phyloP scores from a whole-genome alignment of 768 basidiomycete species.

The Russula griseocarnosa region DNA sequence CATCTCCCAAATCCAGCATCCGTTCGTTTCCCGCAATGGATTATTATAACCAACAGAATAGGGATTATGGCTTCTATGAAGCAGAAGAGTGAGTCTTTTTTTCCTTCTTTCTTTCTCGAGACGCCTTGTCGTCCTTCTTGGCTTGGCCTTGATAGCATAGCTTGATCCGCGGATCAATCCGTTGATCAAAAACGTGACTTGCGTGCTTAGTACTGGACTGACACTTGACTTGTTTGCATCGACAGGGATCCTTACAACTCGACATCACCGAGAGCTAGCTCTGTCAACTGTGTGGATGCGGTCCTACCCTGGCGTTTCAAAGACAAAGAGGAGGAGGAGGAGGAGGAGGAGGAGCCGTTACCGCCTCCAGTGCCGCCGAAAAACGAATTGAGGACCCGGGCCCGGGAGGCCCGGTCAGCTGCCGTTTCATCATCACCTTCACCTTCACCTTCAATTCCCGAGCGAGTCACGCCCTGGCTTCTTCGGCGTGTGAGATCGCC shows the following conservation, averaged over 20 bases:
- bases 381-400: not conserved
- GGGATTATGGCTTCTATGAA: not conserved
- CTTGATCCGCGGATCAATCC: too few species aligned
- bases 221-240: not conserved
- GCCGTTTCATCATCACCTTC: too few species aligned
- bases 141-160: too few species aligned
- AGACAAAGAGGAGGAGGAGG: too few species aligned
- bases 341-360: not conserved
- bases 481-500: slow-evolving; percentile 14
- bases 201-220: too few species aligned
- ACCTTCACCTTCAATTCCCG: not conserved
- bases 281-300: slow-evolving; percentile 4
- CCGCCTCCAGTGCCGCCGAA: slow-evolving; percentile 15
- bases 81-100: slow-evolving; percentile 6
- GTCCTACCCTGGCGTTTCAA: not conserved
- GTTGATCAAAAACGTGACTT: too few species aligned
- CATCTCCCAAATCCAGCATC: not conserved
- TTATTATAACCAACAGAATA: not conserved
- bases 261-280: slow-evolving; percentile 15
- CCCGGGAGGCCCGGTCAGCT: not conserved
- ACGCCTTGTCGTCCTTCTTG: not conserved
- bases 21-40: slow-evolving; percentile 1
- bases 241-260: slow-evolving; percentile 8
- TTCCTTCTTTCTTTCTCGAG: too few species aligned
- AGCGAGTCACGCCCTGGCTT: slow-evolving; percentile 23